A percentile compares a stretch with the other conserved stretches of the same genome.
Evolutionary conservation across 1,284 basidiomycete genomes (phyloP).

Genomic region (Athelia sp.): DNA sequence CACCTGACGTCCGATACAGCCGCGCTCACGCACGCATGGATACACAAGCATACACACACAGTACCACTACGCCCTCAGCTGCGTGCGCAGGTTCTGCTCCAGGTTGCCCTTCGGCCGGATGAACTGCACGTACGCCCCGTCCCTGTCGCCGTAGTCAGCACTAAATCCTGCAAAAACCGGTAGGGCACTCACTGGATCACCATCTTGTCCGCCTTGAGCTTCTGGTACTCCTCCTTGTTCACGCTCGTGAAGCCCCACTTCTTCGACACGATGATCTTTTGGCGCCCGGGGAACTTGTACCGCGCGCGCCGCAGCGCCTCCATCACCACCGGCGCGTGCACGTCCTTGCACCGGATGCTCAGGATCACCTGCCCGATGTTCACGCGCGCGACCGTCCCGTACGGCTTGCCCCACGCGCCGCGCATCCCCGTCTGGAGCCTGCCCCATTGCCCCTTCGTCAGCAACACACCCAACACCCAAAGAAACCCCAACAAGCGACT

Average conservation of each 20-base stretch:
- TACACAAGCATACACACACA: not conserved
- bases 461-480: not conserved
- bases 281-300: conserved; percentile 99
- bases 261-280: conserved; percentile 98
- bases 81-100: conserved; percentile 80
- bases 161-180: conserved; percentile 1
- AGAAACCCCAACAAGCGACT: conserved; percentile 19
- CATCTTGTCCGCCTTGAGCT: conserved; percentile 85
- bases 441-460: conserved; percentile 2
- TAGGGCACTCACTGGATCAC: conserved; percentile 70
- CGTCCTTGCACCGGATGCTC: conserved; percentile 92
- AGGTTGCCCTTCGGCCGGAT: conserved; percentile 85
- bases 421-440: conserved; percentile 99
- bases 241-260: conserved; percentile 99
- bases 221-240: conserved; percentile 84
- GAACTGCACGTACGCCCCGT: conserved; percentile 85
- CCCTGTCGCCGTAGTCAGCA: conserved; percentile 42
- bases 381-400: conserved; percentile 92
- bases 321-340: conserved; percentile 84
- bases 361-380: conserved; percentile 98
- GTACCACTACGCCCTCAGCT: conserved; percentile 57
- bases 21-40: no score
- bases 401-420: conserved; percentile 99
- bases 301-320: conserved; percentile 96
- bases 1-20: no score